phyloP scores from a whole-genome alignment of 2,329 filamentous ascomycete species.

The Metarhizium guizhouense region DNA sequence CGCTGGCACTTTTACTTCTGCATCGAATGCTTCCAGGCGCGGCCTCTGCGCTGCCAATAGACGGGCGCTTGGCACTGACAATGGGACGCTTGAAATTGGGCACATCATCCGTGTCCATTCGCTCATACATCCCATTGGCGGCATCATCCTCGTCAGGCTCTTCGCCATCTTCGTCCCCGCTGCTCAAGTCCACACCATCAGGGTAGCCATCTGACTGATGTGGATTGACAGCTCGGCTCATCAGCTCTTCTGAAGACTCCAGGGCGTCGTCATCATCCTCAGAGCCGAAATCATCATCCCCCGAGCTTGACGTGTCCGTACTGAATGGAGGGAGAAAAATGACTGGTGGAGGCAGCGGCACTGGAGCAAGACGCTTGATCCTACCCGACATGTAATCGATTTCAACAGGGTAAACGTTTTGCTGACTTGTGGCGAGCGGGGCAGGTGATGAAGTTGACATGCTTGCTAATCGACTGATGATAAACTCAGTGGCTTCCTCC shows the following conservation, averaged over 20 bases:
- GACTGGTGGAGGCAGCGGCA: slow-evolving; percentile 41
- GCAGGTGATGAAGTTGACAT: slow-evolving; percentile 32
- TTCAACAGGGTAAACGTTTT: slow-evolving; percentile 17
- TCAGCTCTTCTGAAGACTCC: slow-evolving; percentile 19
- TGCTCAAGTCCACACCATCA: slow-evolving; percentile 29
- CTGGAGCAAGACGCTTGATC: slow-evolving; percentile 35
- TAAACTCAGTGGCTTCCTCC: slow-evolving; percentile 26
- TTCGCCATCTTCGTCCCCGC: slow-evolving; percentile 32
- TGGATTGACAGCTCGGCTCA: slow-evolving; percentile 25
- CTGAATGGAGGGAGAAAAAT: slow-evolving; percentile 43
- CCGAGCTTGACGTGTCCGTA: slow-evolving; percentile 26
- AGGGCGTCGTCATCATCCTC: slow-evolving; percentile 20
- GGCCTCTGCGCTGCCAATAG: slow-evolving; percentile 23
- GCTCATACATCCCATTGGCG: slow-evolving; percentile 20
- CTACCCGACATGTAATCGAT: slow-evolving; percentile 37
- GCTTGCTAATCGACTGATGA: slow-evolving; percentile 32
- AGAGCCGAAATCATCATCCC: slow-evolving; percentile 19
- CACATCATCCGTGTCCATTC: slow-evolving; percentile 8
- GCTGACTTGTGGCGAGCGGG: slow-evolving; percentile 1
- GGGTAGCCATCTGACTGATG: slow-evolving; percentile 33
- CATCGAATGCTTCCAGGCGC: slow-evolving; percentile 21
- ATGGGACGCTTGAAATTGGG: neutral
- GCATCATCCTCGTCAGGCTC: slow-evolving; percentile 27
- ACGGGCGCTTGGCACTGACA: slow-evolving; percentile 9
- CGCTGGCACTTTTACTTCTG: slow-evolving; percentile 22